A percentile compares a stretch with the other conserved stretches of the same genome.
Conservation (phyloP, 2,329 filamentous ascomycete species). For the Alternaria angustiovoidea region DNA sequence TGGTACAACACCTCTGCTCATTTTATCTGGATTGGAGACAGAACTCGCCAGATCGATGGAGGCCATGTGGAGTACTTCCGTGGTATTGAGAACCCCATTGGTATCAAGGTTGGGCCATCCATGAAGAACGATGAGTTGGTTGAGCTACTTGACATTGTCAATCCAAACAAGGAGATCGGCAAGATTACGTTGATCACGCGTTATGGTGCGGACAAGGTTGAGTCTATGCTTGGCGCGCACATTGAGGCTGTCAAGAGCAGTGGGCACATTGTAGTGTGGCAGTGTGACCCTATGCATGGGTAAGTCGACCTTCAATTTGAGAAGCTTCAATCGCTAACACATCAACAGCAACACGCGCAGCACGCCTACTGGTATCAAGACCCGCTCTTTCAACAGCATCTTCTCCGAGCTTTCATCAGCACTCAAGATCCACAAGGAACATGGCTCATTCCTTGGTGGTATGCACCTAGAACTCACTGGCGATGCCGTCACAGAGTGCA, state of each 20-base stretch:
- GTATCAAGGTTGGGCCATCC: slow-evolving; percentile 92
- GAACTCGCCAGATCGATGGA: slow-evolving; percentile 90
- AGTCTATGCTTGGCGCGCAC: slow-evolving; percentile 78
- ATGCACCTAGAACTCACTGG: slow-evolving; percentile 96
- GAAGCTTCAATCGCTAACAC: slow-evolving; percentile 15
- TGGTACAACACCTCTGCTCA: slow-evolving; percentile 96
- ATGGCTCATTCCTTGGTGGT: slow-evolving; percentile 87
- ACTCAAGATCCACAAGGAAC: slow-evolving; percentile 81
- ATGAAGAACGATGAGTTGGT: slow-evolving; percentile 81
- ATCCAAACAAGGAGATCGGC: slow-evolving; percentile 81
- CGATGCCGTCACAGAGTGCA: slow-evolving; percentile 94
- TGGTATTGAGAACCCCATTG: slow-evolving; percentile 93
- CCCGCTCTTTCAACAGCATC: slow-evolving; percentile 88
- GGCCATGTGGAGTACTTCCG: slow-evolving; percentile 98
- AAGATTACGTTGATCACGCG: slow-evolving; percentile 97
- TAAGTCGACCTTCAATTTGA: slow-evolving; percentile 28
- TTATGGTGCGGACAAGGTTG: slow-evolving; percentile 83
- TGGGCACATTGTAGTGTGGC: slow-evolving; percentile 84
- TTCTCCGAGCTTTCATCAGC: slow-evolving; percentile 86
- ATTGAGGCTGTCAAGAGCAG: slow-evolving; percentile 88
- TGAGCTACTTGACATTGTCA: slow-evolving; percentile 81
- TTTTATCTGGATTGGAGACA: slow-evolving; percentile 98
- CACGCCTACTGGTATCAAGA: slow-evolving; percentile 84
- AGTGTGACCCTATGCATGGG: slow-evolving; percentile 99
- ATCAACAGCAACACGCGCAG: slow-evolving; percentile 63